Evolutionary conservation across 495 filamentous ascomycete genomes (phyloP).

Genomic region (Elaphomyces granulatus): DNA sequence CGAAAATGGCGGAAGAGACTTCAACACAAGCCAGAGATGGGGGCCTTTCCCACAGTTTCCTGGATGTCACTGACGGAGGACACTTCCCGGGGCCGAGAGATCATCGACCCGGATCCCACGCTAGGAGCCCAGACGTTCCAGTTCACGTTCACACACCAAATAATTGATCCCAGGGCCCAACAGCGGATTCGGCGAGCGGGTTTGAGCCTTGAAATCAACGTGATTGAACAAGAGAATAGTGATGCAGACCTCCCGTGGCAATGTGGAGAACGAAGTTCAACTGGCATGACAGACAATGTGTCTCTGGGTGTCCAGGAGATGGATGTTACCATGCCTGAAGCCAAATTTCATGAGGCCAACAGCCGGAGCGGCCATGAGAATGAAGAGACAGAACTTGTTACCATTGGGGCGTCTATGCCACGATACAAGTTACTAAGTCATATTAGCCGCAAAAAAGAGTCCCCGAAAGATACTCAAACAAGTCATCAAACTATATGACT

Average conservation of each 20-base stretch:
- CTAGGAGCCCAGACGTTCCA: conserved; percentile 32
- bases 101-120: conserved; percentile 15
- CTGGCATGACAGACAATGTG: neutral
- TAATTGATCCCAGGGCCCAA: conserved; percentile 55
- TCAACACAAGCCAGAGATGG: conserved; percentile 32
- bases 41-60: conserved; percentile 51
- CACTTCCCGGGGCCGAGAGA: conserved; percentile 12
- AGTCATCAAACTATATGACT: too few relatives aligned
- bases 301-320: neutral
- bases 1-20: conserved; percentile 37
- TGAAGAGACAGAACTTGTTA: conserved; percentile 18
- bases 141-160: conserved; percentile 53
- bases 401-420: too few relatives aligned
- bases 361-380: neutral
- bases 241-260: conserved; percentile 32
- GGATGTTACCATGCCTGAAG: conserved; percentile 4
- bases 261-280: conserved; percentile 31
- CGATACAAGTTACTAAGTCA: too few relatives aligned
- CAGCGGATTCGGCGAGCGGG: conserved; percentile 55
- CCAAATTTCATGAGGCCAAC: conserved; percentile 4
- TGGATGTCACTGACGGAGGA: conserved; percentile 37
- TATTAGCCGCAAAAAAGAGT: too few relatives aligned
- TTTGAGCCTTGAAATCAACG: conserved; percentile 62
- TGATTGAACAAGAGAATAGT: conserved; percentile 43
- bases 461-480: too few relatives aligned